phyloP scores from a whole-genome alignment of 768 basidiomycete species.

The Termitomyces sp. region DNA sequence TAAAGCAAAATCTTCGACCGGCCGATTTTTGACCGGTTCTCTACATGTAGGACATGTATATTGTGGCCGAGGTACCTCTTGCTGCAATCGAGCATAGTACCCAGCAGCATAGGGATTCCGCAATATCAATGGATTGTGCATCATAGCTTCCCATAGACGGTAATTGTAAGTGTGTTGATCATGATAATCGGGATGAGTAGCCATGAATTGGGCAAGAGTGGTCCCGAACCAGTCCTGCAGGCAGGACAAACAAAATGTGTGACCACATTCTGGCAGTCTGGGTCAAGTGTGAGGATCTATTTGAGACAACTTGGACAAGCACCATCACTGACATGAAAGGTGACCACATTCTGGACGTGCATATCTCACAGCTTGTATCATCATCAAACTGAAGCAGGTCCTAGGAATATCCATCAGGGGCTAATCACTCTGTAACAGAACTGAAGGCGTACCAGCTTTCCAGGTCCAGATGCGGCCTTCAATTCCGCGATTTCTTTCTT shows the following conservation, averaged over 20 bases:
- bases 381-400: conserved; percentile 45
- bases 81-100: conserved; percentile 21
- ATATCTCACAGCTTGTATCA: conserved; percentile 56
- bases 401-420: conserved; percentile 19
- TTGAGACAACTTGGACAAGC: background rate
- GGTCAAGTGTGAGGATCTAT: background rate
- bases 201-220: conserved; percentile 42
- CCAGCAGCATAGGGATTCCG: conserved; percentile 22
- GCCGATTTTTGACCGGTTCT: conserved; percentile 37
- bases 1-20: conserved; percentile 55
- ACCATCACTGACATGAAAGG: conserved; percentile 51
- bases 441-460: conserved; percentile 24
- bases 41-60: conserved; percentile 72
- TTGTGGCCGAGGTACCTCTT: conserved; percentile 31
- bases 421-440: conserved; percentile 5
- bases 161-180: conserved; percentile 18
- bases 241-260: conserved; percentile 62
- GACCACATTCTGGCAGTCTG: conserved; percentile 64
- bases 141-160: conserved; percentile 13
- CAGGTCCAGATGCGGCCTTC: conserved; percentile 15
- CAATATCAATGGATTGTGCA: conserved; percentile 17
- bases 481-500: conserved; percentile 23
- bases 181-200: conserved; percentile 39
- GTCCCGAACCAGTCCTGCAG: conserved; percentile 51
- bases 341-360: conserved; percentile 55